Percentiles rank a stretch among this genome's conserved stretches.
Conservation (phyloP, 164 flowering plant species). For the Piper longum region DNA sequence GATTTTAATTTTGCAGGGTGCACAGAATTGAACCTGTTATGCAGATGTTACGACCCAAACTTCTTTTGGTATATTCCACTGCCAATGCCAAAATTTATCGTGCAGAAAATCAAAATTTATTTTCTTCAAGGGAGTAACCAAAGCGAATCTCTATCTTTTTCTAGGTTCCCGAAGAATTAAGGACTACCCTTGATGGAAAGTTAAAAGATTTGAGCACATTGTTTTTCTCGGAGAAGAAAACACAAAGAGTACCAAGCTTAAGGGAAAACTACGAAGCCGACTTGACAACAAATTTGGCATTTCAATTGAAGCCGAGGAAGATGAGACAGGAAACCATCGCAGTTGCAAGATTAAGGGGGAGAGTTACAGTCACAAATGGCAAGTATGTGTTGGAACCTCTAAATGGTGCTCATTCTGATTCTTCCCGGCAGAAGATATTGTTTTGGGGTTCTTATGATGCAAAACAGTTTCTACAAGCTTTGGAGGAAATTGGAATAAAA, state of each 20-base stretch:
- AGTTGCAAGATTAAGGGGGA: conserved; percentile 47
- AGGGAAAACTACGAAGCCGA: conserved; percentile 27
- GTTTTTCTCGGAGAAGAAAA: conserved; percentile 35
- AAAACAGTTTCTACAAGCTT: conserved; percentile 19
- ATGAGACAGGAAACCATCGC: conserved; percentile 19
- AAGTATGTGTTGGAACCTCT: conserved; percentile 18
- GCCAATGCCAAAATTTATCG: not conserved
- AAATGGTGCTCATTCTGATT: conserved; percentile 5
- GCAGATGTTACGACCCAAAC: conserved; percentile 43
- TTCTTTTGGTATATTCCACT: conserved; percentile 31
- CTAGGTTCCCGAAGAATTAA: conserved; percentile 50
- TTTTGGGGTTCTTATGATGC: conserved; percentile 39
- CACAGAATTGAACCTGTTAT: conserved; percentile 44
- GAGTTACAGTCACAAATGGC: conserved; percentile 31
- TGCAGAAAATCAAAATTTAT: not conserved
- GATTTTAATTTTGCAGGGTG: conserved; percentile 28
- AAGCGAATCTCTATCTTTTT: not conserved
- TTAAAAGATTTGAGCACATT: conserved; percentile 10
- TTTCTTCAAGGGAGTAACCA: not conserved
- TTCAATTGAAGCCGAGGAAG: conserved; percentile 23
- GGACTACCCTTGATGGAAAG: conserved; percentile 4
- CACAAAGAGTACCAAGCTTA: conserved; percentile 27
- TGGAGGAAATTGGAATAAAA: conserved; percentile 33
- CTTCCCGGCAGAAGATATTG: conserved; percentile 13
- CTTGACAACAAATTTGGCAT: conserved; percentile 33